Conservation (phyloP, 2,329 filamentous ascomycete genomes). For the Penicillium sp. region DNA sequence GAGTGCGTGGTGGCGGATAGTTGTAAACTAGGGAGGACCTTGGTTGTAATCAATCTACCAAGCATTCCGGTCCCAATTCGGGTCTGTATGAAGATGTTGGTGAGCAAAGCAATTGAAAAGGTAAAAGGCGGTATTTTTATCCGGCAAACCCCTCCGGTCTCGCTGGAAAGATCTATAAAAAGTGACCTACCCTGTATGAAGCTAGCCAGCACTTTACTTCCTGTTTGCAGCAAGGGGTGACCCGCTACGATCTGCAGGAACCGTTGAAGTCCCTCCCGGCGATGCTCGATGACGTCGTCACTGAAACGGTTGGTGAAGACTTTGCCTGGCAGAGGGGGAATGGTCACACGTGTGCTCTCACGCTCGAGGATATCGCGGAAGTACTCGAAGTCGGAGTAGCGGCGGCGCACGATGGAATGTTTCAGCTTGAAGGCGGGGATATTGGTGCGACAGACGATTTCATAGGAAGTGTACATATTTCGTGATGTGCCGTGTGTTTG, state of each 20-base stretch:
- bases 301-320: constrained; percentile 98
- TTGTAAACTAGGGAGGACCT: not conserved
- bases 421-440: constrained; percentile 98
- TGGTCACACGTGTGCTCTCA: constrained; percentile 90
- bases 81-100: constrained; percentile 40
- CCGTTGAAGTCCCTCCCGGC: constrained; percentile 86
- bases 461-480: constrained; percentile 98
- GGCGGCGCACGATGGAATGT: constrained; percentile 81
- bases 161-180: not conserved
- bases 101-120: constrained; percentile 12
- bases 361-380: constrained; percentile 98
- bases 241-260: constrained; percentile 98
- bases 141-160: not conserved
- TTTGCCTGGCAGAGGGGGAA: constrained; percentile 93
- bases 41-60: constrained; percentile 60
- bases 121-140: not conserved
- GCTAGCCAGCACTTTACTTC: constrained; percentile 91
- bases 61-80: constrained; percentile 82
- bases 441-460: constrained; percentile 96
- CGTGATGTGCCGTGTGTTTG: constrained; percentile 93
- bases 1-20: not conserved
- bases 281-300: constrained; percentile 96
- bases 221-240: constrained; percentile 93
- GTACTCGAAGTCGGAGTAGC: constrained; percentile 98
- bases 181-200: constrained; percentile 84